Percentiles rank a stretch among this genome's conserved stretches.
phyloP scores from a whole-genome alignment of 768 basidiomycete species.

The Trametes cinnabarina region DNA sequence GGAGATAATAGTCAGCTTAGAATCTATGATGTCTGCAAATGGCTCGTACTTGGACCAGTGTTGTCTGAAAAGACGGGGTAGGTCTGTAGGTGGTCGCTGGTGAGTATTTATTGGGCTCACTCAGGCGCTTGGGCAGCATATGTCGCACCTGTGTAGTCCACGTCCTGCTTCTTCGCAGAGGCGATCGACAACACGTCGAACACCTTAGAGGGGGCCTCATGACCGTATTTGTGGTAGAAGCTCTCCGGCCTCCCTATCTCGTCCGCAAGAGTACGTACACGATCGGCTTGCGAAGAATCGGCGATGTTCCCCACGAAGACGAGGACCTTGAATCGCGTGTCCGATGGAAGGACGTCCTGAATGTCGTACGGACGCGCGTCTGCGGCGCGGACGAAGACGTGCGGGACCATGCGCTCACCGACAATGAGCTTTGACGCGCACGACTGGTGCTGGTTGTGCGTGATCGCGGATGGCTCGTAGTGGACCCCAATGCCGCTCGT shows the following conservation, averaged over 20 bases:
- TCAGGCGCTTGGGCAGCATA: neutral
- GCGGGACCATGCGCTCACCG: conserved; percentile 52
- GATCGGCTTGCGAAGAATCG: conserved; percentile 21
- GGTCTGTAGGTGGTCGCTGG: conserved; percentile 20
- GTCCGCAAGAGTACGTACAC: conserved; percentile 23
- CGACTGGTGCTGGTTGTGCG: conserved; percentile 35
- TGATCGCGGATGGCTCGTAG: conserved; percentile 42
- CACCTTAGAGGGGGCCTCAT: neutral
- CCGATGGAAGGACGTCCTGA: conserved; percentile 48
- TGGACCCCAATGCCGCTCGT: conserved; percentile 50
- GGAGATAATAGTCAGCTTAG: neutral
- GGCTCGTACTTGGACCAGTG: conserved; percentile 57
- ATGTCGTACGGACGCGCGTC: conserved; percentile 47
- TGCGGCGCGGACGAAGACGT: conserved; percentile 44
- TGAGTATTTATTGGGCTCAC: neutral
- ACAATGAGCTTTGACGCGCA: conserved; percentile 40
- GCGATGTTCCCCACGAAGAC: conserved; percentile 42
- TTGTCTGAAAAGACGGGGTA: conserved; percentile 46
- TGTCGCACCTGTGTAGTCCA: conserved; percentile 12
- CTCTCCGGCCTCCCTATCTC: conserved; percentile 15
- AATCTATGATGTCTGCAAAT: too few relatives aligned
- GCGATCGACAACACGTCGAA: conserved; percentile 18
- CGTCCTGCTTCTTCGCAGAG: conserved; percentile 12
- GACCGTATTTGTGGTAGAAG: conserved; percentile 21
- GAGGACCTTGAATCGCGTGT: conserved; percentile 49